Percentiles rank a stretch among this genome's conserved stretches.
phyloP scores from a whole-genome alignment of 176 grass and related monocot genomes.

The Poa annua region DNA sequence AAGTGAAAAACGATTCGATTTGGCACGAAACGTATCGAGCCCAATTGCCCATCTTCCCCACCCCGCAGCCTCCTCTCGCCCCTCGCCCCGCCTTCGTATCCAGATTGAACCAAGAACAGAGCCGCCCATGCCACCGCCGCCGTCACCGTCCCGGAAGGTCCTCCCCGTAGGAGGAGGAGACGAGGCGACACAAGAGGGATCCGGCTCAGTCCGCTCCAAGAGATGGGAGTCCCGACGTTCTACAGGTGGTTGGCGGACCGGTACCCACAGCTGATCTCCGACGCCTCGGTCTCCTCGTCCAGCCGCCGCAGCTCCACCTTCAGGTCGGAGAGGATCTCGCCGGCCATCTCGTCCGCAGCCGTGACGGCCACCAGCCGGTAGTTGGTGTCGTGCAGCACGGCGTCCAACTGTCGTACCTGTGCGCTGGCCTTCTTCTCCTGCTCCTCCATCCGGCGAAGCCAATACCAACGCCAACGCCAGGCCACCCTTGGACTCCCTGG shows the following conservation, averaged over 20 bases:
- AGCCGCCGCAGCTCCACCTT: conserved; percentile 55
- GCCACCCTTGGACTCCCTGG: conserved; percentile 44
- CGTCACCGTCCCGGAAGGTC: conserved; percentile 18
- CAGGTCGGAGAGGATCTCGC: conserved; percentile 52
- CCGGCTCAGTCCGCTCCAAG: conserved; percentile 24
- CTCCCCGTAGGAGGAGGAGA: conserved; percentile 37
- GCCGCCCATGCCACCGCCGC: conserved; percentile 27
- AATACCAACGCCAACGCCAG: neutral
- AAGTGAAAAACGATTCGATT: no score
- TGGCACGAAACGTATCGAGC: neutral
- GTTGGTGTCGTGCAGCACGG: conserved; percentile 58
- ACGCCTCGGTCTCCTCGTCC: conserved; percentile 49
- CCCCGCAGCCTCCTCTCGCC: neutral
- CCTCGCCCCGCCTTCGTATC: neutral
- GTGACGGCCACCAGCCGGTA: conserved; percentile 49
- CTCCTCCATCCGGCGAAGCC: conserved; percentile 34
- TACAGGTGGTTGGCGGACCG: conserved; percentile 96
- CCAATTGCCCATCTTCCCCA: conserved; percentile 2
- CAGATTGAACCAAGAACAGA: conserved; percentile 48
- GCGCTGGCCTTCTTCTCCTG: conserved; percentile 65
- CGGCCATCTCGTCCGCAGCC: conserved; percentile 52
- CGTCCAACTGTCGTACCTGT: conserved; percentile 56
- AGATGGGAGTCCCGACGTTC: conserved; percentile 94
- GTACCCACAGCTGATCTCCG: conserved; percentile 64
- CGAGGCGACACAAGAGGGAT: conserved; percentile 25